A percentile compares a stretch with the other conserved stretches of the same genome.
Evolutionary conservation across 257 asterid genomes (phyloP).

Genomic region (Ocimum tenuiflorum): DNA sequence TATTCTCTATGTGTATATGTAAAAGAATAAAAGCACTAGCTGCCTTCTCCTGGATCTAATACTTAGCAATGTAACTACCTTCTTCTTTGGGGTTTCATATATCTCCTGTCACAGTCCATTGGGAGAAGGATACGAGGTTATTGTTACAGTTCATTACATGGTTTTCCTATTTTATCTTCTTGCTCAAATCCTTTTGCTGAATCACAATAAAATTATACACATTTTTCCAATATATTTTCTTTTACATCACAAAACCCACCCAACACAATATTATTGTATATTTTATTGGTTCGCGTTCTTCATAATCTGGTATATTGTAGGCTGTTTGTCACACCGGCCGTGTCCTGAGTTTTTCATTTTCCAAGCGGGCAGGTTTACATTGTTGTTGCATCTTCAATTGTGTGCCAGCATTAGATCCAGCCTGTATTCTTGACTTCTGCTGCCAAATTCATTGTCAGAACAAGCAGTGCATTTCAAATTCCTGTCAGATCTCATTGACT

Average conservation of each 20-base stretch:
- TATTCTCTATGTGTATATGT: not conserved
- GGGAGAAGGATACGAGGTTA: no score
- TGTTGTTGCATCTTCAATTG: not conserved
- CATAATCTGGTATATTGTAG: no score
- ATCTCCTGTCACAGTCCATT: no score
- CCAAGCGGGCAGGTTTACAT: not conserved
- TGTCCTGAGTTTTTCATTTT: not conserved
- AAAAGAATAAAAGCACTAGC: not conserved
- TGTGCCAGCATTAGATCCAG: constrained; percentile 1
- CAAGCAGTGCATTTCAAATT: not conserved
- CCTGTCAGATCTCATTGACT: constrained; percentile 7
- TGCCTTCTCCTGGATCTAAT: not conserved
- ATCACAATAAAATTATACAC: not conserved
- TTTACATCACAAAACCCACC: not conserved
- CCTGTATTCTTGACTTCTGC: constrained; percentile 18
- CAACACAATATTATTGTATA: not conserved
- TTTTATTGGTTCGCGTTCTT: not conserved
- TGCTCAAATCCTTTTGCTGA: not conserved
- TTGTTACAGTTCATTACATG: not conserved
- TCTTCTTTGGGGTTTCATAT: not conserved
- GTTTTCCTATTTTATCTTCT: not conserved
- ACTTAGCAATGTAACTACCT: not conserved
- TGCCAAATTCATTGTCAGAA: not conserved
- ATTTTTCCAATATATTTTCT: not conserved
- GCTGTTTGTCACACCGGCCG: constrained; percentile 10